Percentiles rank a stretch among this genome's conserved stretches.
Evolutionary conservation across 2,329 filamentous ascomycete species (phyloP).

Genomic region (Colletotrichum acutatum): DNA sequence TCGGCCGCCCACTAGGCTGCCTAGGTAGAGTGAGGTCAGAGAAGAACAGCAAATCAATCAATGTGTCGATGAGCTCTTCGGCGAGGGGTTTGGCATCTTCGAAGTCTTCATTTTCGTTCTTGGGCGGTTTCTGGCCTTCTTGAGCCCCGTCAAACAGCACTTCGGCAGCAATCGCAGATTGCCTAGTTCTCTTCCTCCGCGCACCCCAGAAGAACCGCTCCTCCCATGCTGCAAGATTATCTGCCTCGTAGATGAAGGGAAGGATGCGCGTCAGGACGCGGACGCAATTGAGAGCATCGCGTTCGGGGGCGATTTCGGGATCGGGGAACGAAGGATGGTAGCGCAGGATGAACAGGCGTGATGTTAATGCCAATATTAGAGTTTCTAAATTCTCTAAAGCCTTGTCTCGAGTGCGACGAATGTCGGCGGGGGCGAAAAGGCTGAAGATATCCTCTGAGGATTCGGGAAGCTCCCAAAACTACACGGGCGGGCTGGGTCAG

Average conservation of each 20-base stretch:
- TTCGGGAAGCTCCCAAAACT: conserved; percentile 99
- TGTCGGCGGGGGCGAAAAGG: conserved; percentile 89
- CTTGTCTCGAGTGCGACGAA: conserved; percentile 86
- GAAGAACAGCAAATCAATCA: conserved; percentile 92
- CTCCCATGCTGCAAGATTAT: conserved; percentile 86
- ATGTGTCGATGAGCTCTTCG: conserved; percentile 90
- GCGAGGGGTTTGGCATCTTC: conserved; percentile 88
- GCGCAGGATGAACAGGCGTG: conserved; percentile 82
- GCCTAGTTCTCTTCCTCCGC: conserved; percentile 77
- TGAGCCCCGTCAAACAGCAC: conserved; percentile 85
- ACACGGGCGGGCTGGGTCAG: conserved; percentile 21
- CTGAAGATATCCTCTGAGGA: conserved; percentile 97
- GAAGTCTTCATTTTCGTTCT: conserved; percentile 72
- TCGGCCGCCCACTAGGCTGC: conserved; percentile 76
- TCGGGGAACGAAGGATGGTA: conserved; percentile 94
- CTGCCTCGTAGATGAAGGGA: conserved; percentile 92
- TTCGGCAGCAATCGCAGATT: conserved; percentile 74
- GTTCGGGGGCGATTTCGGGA: conserved; percentile 82
- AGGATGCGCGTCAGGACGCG: conserved; percentile 89
- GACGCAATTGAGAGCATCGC: conserved; percentile 94
- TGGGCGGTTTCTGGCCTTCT: conserved; percentile 44
- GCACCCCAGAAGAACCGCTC: conserved; percentile 91
- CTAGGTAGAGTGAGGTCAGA: conserved; percentile 87
- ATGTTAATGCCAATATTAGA: conserved; percentile 84
- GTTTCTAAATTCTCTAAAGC: conserved; percentile 91